Base-by-base conservation (phyloP, 495 filamentous ascomycete genomes). In the Hyphodiscus hymeniophilus region DNA sequence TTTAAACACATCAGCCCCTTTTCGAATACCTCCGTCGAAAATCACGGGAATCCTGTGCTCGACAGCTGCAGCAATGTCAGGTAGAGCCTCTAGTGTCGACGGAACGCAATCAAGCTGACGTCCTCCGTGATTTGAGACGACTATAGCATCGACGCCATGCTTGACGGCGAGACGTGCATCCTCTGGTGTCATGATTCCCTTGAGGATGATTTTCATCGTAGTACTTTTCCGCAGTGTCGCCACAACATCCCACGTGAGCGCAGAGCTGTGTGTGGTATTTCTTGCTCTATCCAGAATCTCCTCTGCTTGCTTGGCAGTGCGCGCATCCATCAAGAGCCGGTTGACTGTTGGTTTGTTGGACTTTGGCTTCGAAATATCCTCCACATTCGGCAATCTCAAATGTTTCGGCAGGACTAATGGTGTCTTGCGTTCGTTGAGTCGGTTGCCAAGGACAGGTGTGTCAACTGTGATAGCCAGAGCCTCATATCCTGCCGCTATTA, bases 161-260 rank as follows among this genome's bases (percentile, higher is more conserved):
- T 94, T 85, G 55, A 87, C 74, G 36, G 91, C 90, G 42, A 73
- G 77, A 48, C 95, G 63, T 22, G 94, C 90, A 61, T 96, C 91
- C 62, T 95, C 90, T 38, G 92, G 85, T 46, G 87, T 75, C 70
- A 95, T 89, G 21, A 96, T 89, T 50, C 90, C 90, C 72, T 96
- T 95, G 53, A 96, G 80, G 35, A 94, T 69, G 58, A 96, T 92
- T 34, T 89, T 89, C 89, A 76, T 73, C 48, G 77, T 72, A 79
- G 76, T 81, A 43, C 74, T 54, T 54, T 69, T 59, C 26, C 72
- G 64, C 36, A 81, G 50, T 39, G 72, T 65, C 20, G 62, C 66
- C 8, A 82, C 49, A 33, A 76, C 66, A 24, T 79, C 70, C 80
- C 80, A 83, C 1, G 60, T 63, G 51, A 76, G 76, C 16, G 70